Evolutionary conservation across 2,329 filamentous ascomycete species (phyloP).

Genomic region (Basipetospora chlamydospora): DNA sequence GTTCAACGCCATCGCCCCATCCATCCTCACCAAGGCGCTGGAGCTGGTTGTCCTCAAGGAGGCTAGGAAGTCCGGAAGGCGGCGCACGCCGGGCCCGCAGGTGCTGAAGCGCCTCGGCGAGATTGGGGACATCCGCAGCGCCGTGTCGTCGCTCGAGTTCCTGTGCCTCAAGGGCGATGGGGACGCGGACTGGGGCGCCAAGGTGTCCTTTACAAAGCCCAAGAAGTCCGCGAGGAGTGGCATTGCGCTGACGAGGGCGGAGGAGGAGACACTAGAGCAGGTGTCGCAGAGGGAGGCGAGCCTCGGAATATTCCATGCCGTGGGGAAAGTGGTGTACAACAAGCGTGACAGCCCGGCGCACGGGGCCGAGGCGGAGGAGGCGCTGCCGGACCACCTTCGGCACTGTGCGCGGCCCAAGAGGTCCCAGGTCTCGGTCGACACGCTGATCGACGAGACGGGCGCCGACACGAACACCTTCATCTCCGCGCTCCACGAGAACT

Average conservation of each 20-base stretch:
- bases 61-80: slow-evolving; percentile 60
- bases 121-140: slow-evolving; percentile 81
- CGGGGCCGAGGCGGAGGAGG: slow-evolving; percentile 23
- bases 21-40: slow-evolving; percentile 71
- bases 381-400: slow-evolving; percentile 43
- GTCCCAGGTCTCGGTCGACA: slow-evolving; percentile 55
- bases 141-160: slow-evolving; percentile 85
- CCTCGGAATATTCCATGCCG: slow-evolving; percentile 87
- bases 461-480: slow-evolving; percentile 87
- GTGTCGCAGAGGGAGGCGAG: slow-evolving; percentile 80
- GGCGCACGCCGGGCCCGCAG: slow-evolving; percentile 59
- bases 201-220: slow-evolving; percentile 53
- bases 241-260: slow-evolving; percentile 55
- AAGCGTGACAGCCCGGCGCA: slow-evolving; percentile 51
- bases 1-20: slow-evolving; percentile 84
- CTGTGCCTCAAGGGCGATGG: slow-evolving; percentile 71
- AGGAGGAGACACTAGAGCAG: slow-evolving; percentile 64
- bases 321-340: slow-evolving; percentile 94
- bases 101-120: slow-evolving; percentile 71
- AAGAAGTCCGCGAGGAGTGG: slow-evolving; percentile 46
- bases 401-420: slow-evolving; percentile 43
- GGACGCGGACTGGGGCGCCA: slow-evolving; percentile 61
- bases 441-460: slow-evolving; percentile 81
- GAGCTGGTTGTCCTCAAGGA: slow-evolving; percentile 76
- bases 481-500: slow-evolving; percentile 87